Conservation (phyloP, 345 rosid species). For the Eucalyptus curtisii region DNA sequence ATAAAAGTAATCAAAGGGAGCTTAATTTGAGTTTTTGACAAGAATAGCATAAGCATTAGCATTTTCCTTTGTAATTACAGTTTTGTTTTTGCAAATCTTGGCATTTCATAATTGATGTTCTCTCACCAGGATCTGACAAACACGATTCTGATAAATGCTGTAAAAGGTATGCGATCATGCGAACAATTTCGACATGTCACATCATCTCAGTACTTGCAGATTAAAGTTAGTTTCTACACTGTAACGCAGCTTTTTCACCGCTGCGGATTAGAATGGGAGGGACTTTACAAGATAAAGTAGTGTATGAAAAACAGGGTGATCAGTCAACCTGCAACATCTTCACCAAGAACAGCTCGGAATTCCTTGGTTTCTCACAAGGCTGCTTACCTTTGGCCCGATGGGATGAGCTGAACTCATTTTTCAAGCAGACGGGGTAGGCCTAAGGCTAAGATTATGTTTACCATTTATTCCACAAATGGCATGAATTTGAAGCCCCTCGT, state of each 20-base stretch:
- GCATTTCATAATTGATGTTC: neutral
- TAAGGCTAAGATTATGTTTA: neutral
- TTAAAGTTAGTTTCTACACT: neutral
- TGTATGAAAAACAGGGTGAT: constrained; percentile 24
- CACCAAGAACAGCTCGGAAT: constrained; percentile 19
- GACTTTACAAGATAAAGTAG: constrained; percentile 48
- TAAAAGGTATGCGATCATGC: constrained; percentile 26
- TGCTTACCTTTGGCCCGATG: constrained; percentile 59
- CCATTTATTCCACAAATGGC: neutral
- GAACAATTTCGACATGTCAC: neutral
- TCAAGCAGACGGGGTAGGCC: constrained; percentile 34
- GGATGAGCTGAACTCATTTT: constrained; percentile 53
- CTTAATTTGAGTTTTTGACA: neutral
- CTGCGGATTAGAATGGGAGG: constrained; percentile 72
- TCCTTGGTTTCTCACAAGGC: constrained; percentile 52
- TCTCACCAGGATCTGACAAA: constrained; percentile 42
- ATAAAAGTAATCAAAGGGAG: neutral
- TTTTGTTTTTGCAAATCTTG: neutral
- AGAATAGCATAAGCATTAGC: neutral
- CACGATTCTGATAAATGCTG: constrained; percentile 36
- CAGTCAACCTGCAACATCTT: constrained; percentile 35
- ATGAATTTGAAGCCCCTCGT: neutral
- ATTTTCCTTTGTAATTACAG: neutral
- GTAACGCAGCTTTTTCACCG: constrained; percentile 50
- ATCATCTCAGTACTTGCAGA: neutral